A percentile compares a stretch with the other conserved stretches of the same genome.
phyloP scores from a whole-genome alignment of 352 stramenopile genomes.

The Plasmopara halstedii region DNA sequence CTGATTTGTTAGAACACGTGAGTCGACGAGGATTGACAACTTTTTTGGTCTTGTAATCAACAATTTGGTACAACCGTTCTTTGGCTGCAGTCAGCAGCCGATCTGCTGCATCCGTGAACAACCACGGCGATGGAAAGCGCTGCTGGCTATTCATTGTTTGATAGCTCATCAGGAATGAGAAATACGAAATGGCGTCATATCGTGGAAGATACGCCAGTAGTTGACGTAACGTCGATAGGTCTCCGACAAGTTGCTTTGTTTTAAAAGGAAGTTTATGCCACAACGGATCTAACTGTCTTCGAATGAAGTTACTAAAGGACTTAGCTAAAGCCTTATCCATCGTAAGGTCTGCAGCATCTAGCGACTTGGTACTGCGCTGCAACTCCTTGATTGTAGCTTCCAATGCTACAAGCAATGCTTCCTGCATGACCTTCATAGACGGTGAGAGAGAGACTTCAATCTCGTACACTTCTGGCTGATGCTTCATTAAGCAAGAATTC shows the following conservation, averaged over 20 bases:
- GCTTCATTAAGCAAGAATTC: constrained; percentile 74
- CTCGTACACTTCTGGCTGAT: constrained; percentile 90
- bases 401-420: constrained; percentile 89
- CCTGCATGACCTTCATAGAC: constrained; percentile 92
- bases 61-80: constrained; percentile 86
- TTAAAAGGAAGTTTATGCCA: constrained; percentile 92
- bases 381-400: constrained; percentile 93
- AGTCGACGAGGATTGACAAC: constrained; percentile 30
- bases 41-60: constrained; percentile 43
- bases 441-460: constrained; percentile 89
- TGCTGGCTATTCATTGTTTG: constrained; percentile 81
- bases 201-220: constrained; percentile 90
- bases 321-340: constrained; percentile 93
- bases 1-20: constrained; percentile 3
- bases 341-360: constrained; percentile 77
- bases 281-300: constrained; percentile 92
- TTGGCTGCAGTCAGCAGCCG: constrained; percentile 90
- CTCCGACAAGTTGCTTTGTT: constrained; percentile 91
- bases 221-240: constrained; percentile 69
- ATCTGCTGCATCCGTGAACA: constrained; percentile 92
- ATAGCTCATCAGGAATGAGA: constrained; percentile 89
- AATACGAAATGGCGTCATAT: constrained; percentile 96
- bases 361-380: constrained; percentile 77
- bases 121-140: constrained; percentile 88
- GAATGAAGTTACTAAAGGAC: constrained; percentile 50